Conservation (phyloP, 2,329 filamentous ascomycete species). For the Metarhizium robertsii region DNA sequence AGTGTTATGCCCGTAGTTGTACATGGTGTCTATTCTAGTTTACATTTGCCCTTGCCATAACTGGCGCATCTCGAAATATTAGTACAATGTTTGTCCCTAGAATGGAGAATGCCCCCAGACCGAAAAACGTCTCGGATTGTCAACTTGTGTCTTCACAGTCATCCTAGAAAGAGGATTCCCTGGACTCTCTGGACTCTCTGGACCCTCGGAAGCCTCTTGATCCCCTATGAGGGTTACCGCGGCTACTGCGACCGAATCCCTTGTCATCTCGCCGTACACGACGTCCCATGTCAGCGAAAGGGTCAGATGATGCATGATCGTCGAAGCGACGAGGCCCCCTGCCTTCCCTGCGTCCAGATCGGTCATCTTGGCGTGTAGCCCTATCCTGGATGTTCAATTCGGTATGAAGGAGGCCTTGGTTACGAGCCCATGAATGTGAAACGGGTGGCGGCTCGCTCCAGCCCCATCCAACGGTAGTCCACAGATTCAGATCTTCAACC, state of each 20-base stretch:
- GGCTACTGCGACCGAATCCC: slow-evolving; percentile 10
- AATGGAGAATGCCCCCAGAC: neutral
- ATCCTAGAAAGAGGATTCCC: slow-evolving; percentile 1
- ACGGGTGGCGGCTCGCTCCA: slow-evolving; percentile 36
- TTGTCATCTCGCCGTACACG: slow-evolving; percentile 16
- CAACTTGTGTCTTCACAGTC: neutral
- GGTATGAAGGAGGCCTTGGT: slow-evolving; percentile 21
- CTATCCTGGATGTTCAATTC: slow-evolving; percentile 26
- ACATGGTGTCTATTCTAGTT: slow-evolving; percentile 2
- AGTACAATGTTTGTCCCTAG: neutral
- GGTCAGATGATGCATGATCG: slow-evolving; percentile 12
- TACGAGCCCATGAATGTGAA: slow-evolving; percentile 16
- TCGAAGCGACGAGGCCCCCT: slow-evolving; percentile 8
- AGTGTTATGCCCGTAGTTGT: neutral
- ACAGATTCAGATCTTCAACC: slow-evolving; percentile 43
- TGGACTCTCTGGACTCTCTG: neutral
- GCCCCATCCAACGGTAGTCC: slow-evolving; percentile 42
- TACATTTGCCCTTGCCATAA: slow-evolving; percentile 1
- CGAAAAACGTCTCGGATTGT: neutral
- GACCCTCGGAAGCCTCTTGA: neutral
- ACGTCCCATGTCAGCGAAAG: slow-evolving; percentile 18
- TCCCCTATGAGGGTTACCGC: slow-evolving; percentile 11
- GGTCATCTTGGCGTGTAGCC: neutral
- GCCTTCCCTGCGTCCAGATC: slow-evolving; percentile 7
- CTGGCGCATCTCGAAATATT: neutral